Evolutionary conservation across 169 alveolate genomes (phyloP).

Genomic region (Eimeria sp.): DNA sequence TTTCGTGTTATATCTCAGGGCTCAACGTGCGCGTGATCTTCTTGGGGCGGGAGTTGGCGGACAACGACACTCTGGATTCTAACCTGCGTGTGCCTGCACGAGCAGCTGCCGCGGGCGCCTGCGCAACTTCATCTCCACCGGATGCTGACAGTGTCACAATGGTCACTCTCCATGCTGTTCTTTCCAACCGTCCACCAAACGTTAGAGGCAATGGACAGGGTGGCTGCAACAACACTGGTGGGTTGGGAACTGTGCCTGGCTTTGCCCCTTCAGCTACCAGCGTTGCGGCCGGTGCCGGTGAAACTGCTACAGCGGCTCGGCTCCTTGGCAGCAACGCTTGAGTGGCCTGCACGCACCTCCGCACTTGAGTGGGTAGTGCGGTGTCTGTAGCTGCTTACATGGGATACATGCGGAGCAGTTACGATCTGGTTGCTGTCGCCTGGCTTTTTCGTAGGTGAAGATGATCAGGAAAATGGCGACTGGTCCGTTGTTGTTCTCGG

Average conservation of each 20-base stretch:
- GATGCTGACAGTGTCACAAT: slow-evolving; percentile 2
- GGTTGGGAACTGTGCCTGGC: neutral
- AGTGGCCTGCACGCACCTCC: neutral
- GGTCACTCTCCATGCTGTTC: slow-evolving; percentile 67
- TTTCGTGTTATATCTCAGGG: neutral
- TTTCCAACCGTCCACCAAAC: slow-evolving; percentile 59
- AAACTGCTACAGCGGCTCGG: neutral
- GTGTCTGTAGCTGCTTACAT: neutral
- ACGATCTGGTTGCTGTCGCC: neutral
- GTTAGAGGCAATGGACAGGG: neutral
- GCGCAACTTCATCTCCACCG: slow-evolving; percentile 50
- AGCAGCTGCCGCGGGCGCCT: slow-evolving; percentile 64
- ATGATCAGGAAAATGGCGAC: slow-evolving; percentile 25
- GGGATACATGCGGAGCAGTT: neutral
- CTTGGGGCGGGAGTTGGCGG: slow-evolving; percentile 70
- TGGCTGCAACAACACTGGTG: slow-evolving; percentile 45
- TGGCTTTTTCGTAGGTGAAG: slow-evolving; percentile 35
- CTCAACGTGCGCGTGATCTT: slow-evolving; percentile 75
- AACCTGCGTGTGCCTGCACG: slow-evolving; percentile 64
- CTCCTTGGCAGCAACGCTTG: neutral
- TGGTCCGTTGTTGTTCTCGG: slow-evolving; percentile 72
- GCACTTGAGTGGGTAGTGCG: neutral
- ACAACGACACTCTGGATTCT: slow-evolving; percentile 56
- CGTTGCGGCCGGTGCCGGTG: neutral
- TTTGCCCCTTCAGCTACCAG: neutral